Evolutionary conservation across 2,329 filamentous ascomycete species (phyloP).

Genomic region (Cercospora sojina): DNA sequence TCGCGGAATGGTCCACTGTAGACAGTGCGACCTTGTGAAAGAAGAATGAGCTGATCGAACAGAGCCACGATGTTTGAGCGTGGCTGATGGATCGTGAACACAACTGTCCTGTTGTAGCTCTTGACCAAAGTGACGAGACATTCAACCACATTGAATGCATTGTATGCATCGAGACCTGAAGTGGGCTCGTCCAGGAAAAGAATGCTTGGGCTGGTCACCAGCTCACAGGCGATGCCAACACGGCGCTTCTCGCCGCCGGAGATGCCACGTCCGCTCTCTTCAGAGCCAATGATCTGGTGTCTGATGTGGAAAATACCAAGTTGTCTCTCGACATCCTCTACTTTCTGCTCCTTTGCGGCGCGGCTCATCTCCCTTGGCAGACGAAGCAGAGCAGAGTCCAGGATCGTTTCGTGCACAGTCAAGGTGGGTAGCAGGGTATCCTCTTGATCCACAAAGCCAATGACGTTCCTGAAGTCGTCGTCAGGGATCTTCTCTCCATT

Average conservation of each 20-base stretch:
- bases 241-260: slow-evolving; percentile 95
- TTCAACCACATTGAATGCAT: slow-evolving; percentile 97
- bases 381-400: slow-evolving; percentile 87
- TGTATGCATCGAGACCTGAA: slow-evolving; percentile 92
- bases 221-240: slow-evolving; percentile 94
- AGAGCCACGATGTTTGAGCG: slow-evolving; percentile 97
- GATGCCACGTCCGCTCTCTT: slow-evolving; percentile 92
- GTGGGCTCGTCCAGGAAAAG: slow-evolving; percentile 97
- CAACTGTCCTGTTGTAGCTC: slow-evolving; percentile 92
- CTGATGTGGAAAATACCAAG: slow-evolving; percentile 92
- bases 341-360: slow-evolving; percentile 83
- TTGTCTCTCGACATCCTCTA: slow-evolving; percentile 91
- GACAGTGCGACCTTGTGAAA: slow-evolving; percentile 85
- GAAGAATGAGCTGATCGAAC: slow-evolving; percentile 88
- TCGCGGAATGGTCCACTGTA: slow-evolving; percentile 88
- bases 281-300: slow-evolving; percentile 92
- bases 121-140: slow-evolving; percentile 93
- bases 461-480: slow-evolving; percentile 81
- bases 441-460: slow-evolving; percentile 97
- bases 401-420: slow-evolving; percentile 95
- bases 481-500: slow-evolving; percentile 89
- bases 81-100: slow-evolving; percentile 98
- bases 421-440: slow-evolving; percentile 94
- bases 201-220: slow-evolving; percentile 96
- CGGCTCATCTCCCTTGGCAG: slow-evolving; percentile 90